phyloP scores from a whole-genome alignment of 257 asterid species.

The Apocynum venetum region DNA sequence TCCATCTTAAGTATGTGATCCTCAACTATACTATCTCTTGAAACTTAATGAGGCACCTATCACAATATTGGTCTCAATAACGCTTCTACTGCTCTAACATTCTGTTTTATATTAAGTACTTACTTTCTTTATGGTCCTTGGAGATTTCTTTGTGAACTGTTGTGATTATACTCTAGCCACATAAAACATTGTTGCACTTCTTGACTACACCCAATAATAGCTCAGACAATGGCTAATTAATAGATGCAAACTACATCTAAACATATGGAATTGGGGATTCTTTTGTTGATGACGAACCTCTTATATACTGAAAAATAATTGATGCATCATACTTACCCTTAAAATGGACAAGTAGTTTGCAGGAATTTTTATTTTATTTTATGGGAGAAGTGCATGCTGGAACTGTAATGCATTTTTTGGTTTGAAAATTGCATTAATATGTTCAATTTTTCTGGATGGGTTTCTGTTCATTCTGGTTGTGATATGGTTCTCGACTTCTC shows the following conservation, averaged over 20 bases:
- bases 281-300: background rate
- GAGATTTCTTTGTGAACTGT: background rate
- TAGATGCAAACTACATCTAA: background rate
- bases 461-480: background rate
- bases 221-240: background rate
- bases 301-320: background rate
- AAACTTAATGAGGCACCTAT: background rate
- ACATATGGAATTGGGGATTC: background rate
- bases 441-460: background rate
- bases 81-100: background rate
- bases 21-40: background rate
- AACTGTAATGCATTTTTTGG: background rate
- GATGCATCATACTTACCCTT: background rate
- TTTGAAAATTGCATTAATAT: background rate
- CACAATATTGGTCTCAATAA: background rate
- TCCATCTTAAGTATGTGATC: background rate
- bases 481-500: background rate
- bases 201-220: background rate
- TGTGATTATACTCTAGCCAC: background rate
- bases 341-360: background rate
- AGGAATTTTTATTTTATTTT: background rate
- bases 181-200: background rate
- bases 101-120: background rate
- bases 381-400: background rate
- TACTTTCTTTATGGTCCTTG: background rate